Conservation (phyloP, 1,284 basidiomycete species). For the Pulveroboletus ridleyi region DNA sequence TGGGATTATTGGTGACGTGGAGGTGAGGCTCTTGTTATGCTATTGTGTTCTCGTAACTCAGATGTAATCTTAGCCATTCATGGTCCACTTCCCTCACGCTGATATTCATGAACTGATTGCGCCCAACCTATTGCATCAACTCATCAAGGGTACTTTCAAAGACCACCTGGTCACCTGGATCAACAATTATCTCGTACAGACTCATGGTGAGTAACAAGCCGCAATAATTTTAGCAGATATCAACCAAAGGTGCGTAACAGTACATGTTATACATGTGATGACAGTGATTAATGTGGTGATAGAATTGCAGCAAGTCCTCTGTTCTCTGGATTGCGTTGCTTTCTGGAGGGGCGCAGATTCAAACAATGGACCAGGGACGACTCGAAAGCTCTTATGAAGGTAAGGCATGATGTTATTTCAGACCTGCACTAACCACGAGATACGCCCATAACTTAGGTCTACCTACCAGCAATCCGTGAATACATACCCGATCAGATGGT, state of each 20-base stretch:
- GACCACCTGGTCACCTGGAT: slow-evolving; percentile 7
- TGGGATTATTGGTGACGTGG: not conserved
- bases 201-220: not conserved
- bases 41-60: not conserved
- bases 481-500: not conserved
- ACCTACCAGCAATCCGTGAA: not conserved
- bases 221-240: slow-evolving; percentile 4
- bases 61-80: not conserved
- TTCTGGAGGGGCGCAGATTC: not conserved
- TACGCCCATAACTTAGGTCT: not conserved
- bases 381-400: slow-evolving; percentile 3
- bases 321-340: not conserved
- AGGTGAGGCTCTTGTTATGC: not conserved
- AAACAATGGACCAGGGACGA: slow-evolving; percentile 1
- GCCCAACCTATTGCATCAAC: not conserved
- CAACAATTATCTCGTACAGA: not conserved
- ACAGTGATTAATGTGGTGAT: not conserved
- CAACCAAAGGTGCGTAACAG: not conserved
- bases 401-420: not conserved
- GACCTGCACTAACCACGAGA: not conserved
- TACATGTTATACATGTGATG: not conserved
- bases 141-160: slow-evolving; percentile 9
- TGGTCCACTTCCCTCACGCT: not conserved
- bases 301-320: slow-evolving; percentile 6
- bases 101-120: slow-evolving; percentile 3